Percentiles rank a stretch among this genome's conserved stretches.
Conservation (phyloP, 1,284 basidiomycete genomes). For the Ceraceosorus guamensis region DNA sequence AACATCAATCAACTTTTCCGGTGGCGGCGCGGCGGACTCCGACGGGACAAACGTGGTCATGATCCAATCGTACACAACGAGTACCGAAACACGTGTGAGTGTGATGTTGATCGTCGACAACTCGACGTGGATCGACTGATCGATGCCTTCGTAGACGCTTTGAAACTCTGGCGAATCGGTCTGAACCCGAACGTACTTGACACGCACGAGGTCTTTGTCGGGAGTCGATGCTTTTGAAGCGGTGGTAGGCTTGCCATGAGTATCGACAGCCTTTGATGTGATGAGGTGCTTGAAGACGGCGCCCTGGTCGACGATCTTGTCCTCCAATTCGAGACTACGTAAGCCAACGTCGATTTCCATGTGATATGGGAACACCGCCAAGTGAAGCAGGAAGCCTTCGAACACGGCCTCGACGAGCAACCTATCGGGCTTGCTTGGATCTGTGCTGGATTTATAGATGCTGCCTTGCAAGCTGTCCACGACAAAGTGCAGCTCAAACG, state of each 20-base stretch:
- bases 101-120: conserved; percentile 89
- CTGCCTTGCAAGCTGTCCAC: conserved; percentile 81
- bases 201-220: conserved; percentile 65
- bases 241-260: neutral
- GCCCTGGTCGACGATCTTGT: conserved; percentile 61
- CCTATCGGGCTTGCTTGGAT: conserved; percentile 59
- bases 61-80: conserved; percentile 91
- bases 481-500: conserved; percentile 79
- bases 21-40: conserved; percentile 9
- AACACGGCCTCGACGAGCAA: conserved; percentile 73
- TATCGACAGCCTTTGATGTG: conserved; percentile 58
- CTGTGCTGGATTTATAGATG: conserved; percentile 62
- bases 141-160: conserved; percentile 73
- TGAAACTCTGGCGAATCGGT: conserved; percentile 76
- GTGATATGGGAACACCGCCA: conserved; percentile 52
- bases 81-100: conserved; percentile 81
- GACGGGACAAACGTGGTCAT: conserved; percentile 59
- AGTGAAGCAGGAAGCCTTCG: conserved; percentile 59
- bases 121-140: conserved; percentile 79
- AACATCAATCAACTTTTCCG: neutral
- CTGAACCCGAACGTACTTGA: conserved; percentile 75
- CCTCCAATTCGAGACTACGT: conserved; percentile 56
- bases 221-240: neutral
- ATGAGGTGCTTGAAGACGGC: conserved; percentile 59
- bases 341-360: conserved; percentile 82